Evolutionary conservation across 2,329 filamentous ascomycete species (phyloP).

Genomic region (Neofusicoccum kwambonambiense): DNA sequence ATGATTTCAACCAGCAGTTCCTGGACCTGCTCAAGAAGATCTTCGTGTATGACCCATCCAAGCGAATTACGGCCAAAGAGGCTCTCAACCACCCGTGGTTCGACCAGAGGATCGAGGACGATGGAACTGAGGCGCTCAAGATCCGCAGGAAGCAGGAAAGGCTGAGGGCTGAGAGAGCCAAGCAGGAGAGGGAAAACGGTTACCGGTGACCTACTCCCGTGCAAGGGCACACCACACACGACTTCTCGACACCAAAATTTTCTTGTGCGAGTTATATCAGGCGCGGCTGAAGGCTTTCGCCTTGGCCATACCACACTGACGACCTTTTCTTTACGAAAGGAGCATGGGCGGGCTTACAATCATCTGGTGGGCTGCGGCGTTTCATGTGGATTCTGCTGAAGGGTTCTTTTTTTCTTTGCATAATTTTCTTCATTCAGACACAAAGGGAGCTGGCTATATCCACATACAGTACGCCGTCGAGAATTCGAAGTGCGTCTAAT

Average conservation of each 20-base stretch:
- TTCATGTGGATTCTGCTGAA: constrained; percentile 8
- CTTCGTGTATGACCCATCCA: constrained; percentile 66
- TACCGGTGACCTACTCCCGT: constrained; percentile 12
- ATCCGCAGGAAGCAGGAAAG: constrained; percentile 50
- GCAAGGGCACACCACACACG: neutral
- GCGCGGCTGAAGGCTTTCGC: neutral
- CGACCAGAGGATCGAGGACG: constrained; percentile 62
- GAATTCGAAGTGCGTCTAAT: constrained; percentile 15
- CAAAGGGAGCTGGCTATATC: constrained; percentile 14
- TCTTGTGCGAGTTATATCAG: constrained; percentile 9
- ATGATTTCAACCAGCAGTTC: constrained; percentile 61
- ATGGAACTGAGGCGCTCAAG: constrained; percentile 63
- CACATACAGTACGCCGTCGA: constrained; percentile 15
- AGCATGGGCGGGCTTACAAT: constrained; percentile 16
- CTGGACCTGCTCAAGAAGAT: constrained; percentile 62
- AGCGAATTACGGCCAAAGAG: constrained; percentile 63
- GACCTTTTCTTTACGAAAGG: constrained; percentile 17
- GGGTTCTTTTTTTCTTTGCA: constrained; percentile 6
- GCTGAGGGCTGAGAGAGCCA: constrained; percentile 15
- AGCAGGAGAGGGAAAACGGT: constrained; percentile 1
- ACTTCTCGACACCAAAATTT: constrained; percentile 8
- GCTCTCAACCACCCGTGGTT: constrained; percentile 68
- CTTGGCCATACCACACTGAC: constrained; percentile 8
- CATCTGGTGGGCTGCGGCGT: constrained; percentile 9
- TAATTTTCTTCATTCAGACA: constrained; percentile 14